Evolutionary conservation across 371 early-diverging fungal species (phyloP).

Genomic region (Haplosporangium sp.): DNA sequence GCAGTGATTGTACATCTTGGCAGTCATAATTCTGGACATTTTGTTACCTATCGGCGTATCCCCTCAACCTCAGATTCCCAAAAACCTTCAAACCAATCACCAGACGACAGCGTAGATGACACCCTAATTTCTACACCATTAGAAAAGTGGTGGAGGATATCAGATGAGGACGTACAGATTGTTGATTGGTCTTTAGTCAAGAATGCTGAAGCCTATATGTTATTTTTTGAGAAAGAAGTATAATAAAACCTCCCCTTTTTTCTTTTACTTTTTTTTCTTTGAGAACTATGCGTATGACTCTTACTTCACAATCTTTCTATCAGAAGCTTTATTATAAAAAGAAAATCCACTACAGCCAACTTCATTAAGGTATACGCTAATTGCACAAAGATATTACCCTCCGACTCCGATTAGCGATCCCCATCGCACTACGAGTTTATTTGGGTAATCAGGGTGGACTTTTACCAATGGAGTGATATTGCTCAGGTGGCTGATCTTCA

Average conservation of each 20-base stretch:
- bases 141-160: conserved; percentile 75
- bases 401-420: too few relatives aligned
- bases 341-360: too few relatives aligned
- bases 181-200: conserved; percentile 65
- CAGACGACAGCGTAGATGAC: not conserved
- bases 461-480: too few relatives aligned
- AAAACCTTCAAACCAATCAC: not conserved
- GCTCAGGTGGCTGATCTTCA: too few relatives aligned
- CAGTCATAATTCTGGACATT: conserved; percentile 79
- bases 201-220: conserved; percentile 72
- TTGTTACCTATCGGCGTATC: conserved; percentile 71
- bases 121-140: not conserved
- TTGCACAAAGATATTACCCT: too few relatives aligned
- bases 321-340: too few relatives aligned
- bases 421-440: too few relatives aligned
- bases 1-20: conserved; percentile 78
- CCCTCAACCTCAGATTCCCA: conserved; percentile 1
- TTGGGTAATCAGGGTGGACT: too few relatives aligned
- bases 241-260: not conserved
- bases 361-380: too few relatives aligned
- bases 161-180: conserved; percentile 69
- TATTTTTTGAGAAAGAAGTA: conserved; percentile 72
- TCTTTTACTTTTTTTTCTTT: too few relatives aligned
- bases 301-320: too few relatives aligned
- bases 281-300: too few relatives aligned